Base-by-base conservation (phyloP, 2,329 filamentous ascomycete species). In the Periconia macrospinosa region DNA sequence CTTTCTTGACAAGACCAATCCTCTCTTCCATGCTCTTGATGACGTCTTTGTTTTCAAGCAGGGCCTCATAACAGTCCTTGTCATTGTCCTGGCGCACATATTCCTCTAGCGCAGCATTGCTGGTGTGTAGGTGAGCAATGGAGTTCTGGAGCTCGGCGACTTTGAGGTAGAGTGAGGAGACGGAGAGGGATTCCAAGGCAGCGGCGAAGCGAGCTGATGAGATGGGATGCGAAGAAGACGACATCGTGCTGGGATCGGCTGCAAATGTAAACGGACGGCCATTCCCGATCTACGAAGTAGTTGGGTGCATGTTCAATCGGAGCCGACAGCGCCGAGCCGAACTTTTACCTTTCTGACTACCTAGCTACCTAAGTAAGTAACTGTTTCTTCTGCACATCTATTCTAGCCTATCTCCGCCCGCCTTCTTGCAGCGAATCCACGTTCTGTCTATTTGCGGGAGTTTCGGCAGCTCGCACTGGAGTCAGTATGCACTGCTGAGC, bases 81-180 rank as follows among this genome's bases (percentile, higher is more conserved):
- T 92, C 89, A 15, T 86, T 81, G 20, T 78, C 75, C 3, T 63
- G 54, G 2, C 65, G 56, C 10, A 64, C 63, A 63, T 84, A 91
- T 33, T 88, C 87, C 51, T 81, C 79, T 54, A 92, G 85, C 71
- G 92, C 85, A 58, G 83, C 81, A 76, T 92, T 92, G 58, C 86
- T 89, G 71, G 86, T 86, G 65, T 87, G 83, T 23, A 92, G 85
- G 73, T 92, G 88, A 20, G 83, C 81, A 68, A 92, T 87, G 63
- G 81, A 85, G 81, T 91, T 92, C 70, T 84, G 85, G 57, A 92
- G 81, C 72, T 92, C 90, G 68, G 88, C 83, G 54, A 88, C 83
- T 75, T 92, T 92, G 73, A 88, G 80, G 74, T 89, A 86, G 7
- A 92, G 85, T 53, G 82, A 82, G 57, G 83, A 80, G 60, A 87